Evolutionary conservation across 2,329 filamentous ascomycete genomes (phyloP), one percentile per base, ranked within the genome.

Genomic region (Fusarium annulatum): DNA sequence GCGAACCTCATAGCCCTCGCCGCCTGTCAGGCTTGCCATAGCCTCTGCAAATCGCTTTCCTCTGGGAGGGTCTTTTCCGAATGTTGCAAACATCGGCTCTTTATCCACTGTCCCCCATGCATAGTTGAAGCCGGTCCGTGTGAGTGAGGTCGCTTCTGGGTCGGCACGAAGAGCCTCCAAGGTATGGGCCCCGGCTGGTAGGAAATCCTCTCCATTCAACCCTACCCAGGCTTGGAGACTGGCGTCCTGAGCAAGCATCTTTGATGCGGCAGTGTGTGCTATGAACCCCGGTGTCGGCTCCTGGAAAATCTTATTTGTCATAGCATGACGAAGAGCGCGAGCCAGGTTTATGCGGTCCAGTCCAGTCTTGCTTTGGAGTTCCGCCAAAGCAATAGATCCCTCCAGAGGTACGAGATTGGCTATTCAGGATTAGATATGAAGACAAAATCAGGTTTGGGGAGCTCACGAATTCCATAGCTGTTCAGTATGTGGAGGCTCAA

Each of bases 271-370:
- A 4, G 87, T 90, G 77, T 91, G 90, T 14, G 85, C 85, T 67
- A 91, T 85, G 5, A 84, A 69, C 2, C 86, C 86, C 0, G 86
- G 85, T 9, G 78, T 78, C 2, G 86, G 84, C 72, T 91, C 89
- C 48, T 81, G 76, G 79, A 91, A 90, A 64, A 91, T 84, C 16
- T 83, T 81, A 71, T 86, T 88, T 18, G 88, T 90, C 84, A 90
- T 90, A 43, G 86, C 88, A 77, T 90, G 85, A 12, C 89, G 86
- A 34, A 89, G 79, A 11, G 88, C 80, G 51, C 87, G 85, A 18
- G 85, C 83, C 23, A 89, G 81, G 74, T 88, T 88, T 69, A 85
- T 82, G 34, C 85, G 80, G 71, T 87, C 85, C 28, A 89, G 77
- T 1, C 82, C 73, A 0, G 85, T 86, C 71, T 85, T 85, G 49